Evolutionary conservation across 345 rosid species (phyloP), one percentile per base, ranked within the genome.

Genomic region (Clarkia xantiana): DNA sequence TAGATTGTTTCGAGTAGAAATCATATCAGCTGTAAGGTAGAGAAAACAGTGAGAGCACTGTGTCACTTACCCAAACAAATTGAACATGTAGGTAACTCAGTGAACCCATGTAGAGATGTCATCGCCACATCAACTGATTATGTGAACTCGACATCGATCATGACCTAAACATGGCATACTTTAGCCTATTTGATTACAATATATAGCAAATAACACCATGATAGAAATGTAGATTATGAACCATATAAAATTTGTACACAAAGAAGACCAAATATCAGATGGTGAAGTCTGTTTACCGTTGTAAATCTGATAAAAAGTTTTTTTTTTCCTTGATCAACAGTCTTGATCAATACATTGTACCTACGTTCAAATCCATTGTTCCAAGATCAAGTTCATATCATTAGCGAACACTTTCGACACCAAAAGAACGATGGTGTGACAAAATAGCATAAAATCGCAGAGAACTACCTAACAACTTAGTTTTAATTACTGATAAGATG

Each of bases 361-460:
- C 94, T 67, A 72, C 86, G 95, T 62, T 91, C 98, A 80, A 86
- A 71, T 17, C 67, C 98, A 65, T 84, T 95, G 39, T 91, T 86
- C 79, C 95, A 82, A 58, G 45, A 20, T 29, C 36, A 3, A 29
- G 36, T 29, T 29, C 4, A 29, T 5, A 29, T 29, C 36, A 29
- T 29, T 38, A 15, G 18, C n/a, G n/a, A n/a, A n/a, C n/a, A 53
- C 47, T 18, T 17, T 20, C 18, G 40, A 14, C 41, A 18, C 14
- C 8, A 22, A 22, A 22, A 22, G 3, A 2, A 2, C 2, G 3
- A 22, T 5, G 25, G 3, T 22, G 25, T 22, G 5, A 22, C 5
- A 22, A 22, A 22, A 22, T 22, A 22, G 25, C 5, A 22, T 2
- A 5, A n/a, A n/a, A n/a, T n/a, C n/a, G n/a, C n/a, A n/a, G 3